These are phyloP conservation scores for Eutrema japonicum DNA, from an alignment of 345 rosid species.

Conservation along the genomic window DNA sequence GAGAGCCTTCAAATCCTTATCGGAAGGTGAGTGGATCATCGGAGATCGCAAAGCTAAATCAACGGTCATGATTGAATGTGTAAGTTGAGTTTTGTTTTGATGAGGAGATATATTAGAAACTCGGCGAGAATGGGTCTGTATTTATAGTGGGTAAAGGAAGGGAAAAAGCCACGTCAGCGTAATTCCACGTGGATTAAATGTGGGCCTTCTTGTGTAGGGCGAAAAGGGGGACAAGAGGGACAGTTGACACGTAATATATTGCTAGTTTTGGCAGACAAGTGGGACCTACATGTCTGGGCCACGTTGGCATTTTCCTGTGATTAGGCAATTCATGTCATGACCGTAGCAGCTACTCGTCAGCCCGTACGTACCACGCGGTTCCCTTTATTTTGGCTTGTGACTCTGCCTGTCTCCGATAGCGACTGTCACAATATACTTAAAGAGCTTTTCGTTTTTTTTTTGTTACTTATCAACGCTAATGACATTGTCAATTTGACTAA, in stretches of 20 bases:
- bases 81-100: conserved; percentile 13
- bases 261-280: conserved; percentile 38
- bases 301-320: conserved; percentile 49
- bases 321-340: conserved; percentile 37
- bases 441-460: background rate
- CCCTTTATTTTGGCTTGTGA: conserved; percentile 36
- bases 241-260: conserved; percentile 45
- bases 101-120: background rate
- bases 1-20: conserved; percentile 62
- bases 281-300: conserved; percentile 57
- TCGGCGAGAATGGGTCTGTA: conserved; percentile 21
- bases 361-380: conserved; percentile 45
- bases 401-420: conserved; percentile 30
- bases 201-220: conserved; percentile 12
- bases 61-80: conserved; percentile 53
- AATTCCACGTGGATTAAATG: conserved; percentile 11
- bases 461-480: conserved; percentile 6
- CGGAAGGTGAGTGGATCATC: conserved; percentile 46
- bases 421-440: conserved; percentile 29
- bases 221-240: conserved; percentile 46
- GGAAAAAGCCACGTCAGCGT: conserved; percentile 26
- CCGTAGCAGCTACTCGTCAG: conserved; percentile 36
- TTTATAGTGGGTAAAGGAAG: background rate
- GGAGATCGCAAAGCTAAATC: conserved; percentile 53
- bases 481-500: conserved; percentile 16